Evolutionary conservation across 1,139 yeast genomes (phyloP).

Genomic region (Protomyces lactucae-debilis): DNA sequence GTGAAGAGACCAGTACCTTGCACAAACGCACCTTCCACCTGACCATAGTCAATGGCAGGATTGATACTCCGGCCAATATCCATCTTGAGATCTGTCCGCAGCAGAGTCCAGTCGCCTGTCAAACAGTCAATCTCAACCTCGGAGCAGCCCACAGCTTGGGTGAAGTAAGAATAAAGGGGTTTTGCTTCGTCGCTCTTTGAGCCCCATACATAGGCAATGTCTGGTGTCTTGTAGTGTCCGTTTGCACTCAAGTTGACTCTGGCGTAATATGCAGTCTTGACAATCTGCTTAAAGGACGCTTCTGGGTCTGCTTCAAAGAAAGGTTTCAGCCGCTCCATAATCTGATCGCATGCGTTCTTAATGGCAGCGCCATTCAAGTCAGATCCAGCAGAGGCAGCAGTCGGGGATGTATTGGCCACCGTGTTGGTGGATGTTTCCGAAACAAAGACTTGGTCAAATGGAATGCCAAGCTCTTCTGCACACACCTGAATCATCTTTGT

Average conservation of each 20-base stretch:
- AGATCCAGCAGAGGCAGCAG: conserved; percentile 48
- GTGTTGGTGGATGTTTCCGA: conserved; percentile 47
- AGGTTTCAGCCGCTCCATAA: conserved; percentile 44
- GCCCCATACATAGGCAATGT: conserved; percentile 45
- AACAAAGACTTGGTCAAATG: conserved; percentile 43
- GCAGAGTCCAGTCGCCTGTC: conserved; percentile 47
- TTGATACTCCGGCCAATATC: conserved; percentile 48
- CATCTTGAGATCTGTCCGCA: conserved; percentile 46
- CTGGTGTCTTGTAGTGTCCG: conserved; percentile 50
- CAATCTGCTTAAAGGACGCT: conserved; percentile 43
- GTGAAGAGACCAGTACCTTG: conserved; percentile 50
- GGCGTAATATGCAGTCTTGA: conserved; percentile 44
- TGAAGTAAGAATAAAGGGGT: conserved; percentile 46
- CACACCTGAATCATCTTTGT: conserved; percentile 49
- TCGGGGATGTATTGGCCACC: conserved; percentile 47
- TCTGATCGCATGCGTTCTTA: conserved; percentile 45
- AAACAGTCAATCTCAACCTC: conserved; percentile 46
- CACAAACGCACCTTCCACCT: conserved; percentile 48
- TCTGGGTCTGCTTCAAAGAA: conserved; percentile 40
- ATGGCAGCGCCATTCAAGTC: conserved; percentile 49
- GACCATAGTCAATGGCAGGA: conserved; percentile 49
- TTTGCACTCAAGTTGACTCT: conserved; percentile 47
- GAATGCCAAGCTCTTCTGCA: conserved; percentile 44
- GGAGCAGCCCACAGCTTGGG: conserved; percentile 46
- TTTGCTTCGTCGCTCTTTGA: conserved; percentile 40